These are phyloP conservation scores for Diutina siamensis DNA, from an alignment of 1,139 yeast species.

Conservation along the genomic window DNA sequence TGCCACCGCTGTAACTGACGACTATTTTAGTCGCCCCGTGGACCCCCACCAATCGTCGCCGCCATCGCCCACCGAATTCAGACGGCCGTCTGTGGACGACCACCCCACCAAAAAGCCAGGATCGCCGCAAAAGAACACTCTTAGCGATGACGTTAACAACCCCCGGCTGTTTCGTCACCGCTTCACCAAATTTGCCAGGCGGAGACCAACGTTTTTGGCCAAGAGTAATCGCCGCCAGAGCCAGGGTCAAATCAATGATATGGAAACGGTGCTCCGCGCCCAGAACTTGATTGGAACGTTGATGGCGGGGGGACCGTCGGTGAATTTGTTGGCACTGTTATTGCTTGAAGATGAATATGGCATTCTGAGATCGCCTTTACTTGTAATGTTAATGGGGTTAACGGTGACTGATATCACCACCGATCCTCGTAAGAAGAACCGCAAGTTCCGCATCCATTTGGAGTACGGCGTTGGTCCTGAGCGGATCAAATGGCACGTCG, in stretches of 20 bases:
- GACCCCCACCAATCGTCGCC: no score
- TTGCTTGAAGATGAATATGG: constrained; percentile 72
- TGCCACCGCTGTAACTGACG: background rate
- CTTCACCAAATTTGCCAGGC: constrained; percentile 1
- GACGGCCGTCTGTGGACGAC: no score
- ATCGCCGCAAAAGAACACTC: background rate
- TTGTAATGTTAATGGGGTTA: constrained; percentile 62
- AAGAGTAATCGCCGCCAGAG: background rate
- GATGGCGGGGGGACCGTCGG: constrained; percentile 69
- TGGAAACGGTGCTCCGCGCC: constrained; percentile 36
- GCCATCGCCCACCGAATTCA: no score
- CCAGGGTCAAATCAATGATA: constrained; percentile 8
- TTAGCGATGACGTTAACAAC: background rate
- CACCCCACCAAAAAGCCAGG: background rate
- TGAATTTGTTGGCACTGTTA: constrained; percentile 63
- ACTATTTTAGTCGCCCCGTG: background rate
- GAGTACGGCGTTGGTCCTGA: constrained; percentile 87
- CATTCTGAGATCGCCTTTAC: constrained; percentile 67
- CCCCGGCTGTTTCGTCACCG: constrained; percentile 4
- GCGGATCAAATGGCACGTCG: constrained; percentile 70
- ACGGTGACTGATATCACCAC: constrained; percentile 43
- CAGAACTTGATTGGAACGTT: constrained; percentile 53
- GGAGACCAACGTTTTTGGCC: background rate
- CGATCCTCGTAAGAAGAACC: constrained; percentile 30
- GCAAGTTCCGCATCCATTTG: constrained; percentile 54